Percentiles rank a stretch among this genome's conserved stretches.
Evolutionary conservation across 371 early-diverging fungal genomes (phyloP).

Genomic region (Syncephalastrum contaminatum): DNA sequence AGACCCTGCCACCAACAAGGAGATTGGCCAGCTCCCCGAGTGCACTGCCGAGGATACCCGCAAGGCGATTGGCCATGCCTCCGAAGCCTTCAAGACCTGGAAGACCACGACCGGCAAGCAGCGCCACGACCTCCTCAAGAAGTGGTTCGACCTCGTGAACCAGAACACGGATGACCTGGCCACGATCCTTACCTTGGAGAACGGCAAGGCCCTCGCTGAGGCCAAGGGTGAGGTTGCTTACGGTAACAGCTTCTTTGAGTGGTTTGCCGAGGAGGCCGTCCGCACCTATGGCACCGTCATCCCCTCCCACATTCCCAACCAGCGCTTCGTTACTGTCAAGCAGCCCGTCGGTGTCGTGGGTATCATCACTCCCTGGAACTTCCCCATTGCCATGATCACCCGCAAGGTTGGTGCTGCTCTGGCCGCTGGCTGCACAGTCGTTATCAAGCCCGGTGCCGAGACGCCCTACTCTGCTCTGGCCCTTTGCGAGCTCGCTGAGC

Average conservation of each 20-base stretch:
- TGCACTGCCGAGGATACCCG: constrained; percentile 63
- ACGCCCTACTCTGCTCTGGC: constrained; percentile 86
- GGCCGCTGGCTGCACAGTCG: constrained; percentile 78
- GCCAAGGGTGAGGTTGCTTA: constrained; percentile 79
- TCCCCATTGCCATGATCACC: constrained; percentile 90
- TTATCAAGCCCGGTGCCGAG: constrained; percentile 77
- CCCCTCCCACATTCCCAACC: constrained; percentile 55
- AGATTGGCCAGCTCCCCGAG: constrained; percentile 66
- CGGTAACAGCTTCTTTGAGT: constrained; percentile 76
- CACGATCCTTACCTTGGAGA: constrained; percentile 74
- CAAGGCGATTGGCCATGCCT: constrained; percentile 61
- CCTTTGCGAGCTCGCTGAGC: constrained; percentile 69
- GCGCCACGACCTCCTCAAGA: constrained; percentile 62
- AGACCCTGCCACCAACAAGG: constrained; percentile 72
- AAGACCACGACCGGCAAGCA: constrained; percentile 60
- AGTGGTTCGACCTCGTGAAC: constrained; percentile 71
- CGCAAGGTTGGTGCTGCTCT: constrained; percentile 84
- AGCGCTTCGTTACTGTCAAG: constrained; percentile 69
- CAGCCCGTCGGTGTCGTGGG: constrained; percentile 88
- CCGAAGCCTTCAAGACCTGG: constrained; percentile 63
- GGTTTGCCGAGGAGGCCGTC: constrained; percentile 88
- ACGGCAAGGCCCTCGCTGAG: constrained; percentile 65
- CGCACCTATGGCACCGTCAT: constrained; percentile 82
- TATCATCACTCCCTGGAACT: constrained; percentile 94
- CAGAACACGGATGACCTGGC: constrained; percentile 76